Evolutionary conservation across 306 rosid genomes (phyloP), one percentile per base, ranked within the genome.

Genomic region (Astragalus glycyphyllos): DNA sequence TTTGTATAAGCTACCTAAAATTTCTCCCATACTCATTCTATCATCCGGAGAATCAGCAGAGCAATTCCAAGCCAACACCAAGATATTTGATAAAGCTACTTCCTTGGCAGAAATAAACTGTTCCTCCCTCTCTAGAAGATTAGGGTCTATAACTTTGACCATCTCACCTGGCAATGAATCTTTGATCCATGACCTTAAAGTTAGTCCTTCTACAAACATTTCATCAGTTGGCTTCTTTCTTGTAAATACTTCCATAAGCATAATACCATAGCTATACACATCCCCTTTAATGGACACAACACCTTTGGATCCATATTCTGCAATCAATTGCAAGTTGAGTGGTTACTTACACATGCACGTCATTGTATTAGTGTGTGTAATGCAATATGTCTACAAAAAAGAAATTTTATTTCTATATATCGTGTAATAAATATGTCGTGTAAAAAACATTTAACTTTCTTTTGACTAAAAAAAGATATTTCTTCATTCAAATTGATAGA

Each of bases 191-290:
- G 56, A 56, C 75, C 64, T 76, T 56, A 76, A 38, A 64, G 38
- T 48, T 10, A 58, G n/a, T 14, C 38, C 80, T 14, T 58, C 47
- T 6, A 3, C 59, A 66, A 85, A 73, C 72, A 73, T 77, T 23
- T 79, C 75, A 66, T 82, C 75, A 1, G 69, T 66, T 8, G 86
- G 86, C 67, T 65, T 82, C 66, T 79, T 82, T 32, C 66, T 77
- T 50, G 85, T 82, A 34, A 80, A 71, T 23, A 71, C 73, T 79
- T 85, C 86, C 86, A 77, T 77, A 2, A 82, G 5, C 49, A 85
- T 4, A 55, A 82, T 31, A 2, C 86, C 86, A 47, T 65, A 85
- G 57, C 89, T 79, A 8, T 82, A 82, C 0, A 69, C 83, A 70
- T 85, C 86, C 44, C 82, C 74, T 59, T 65, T 73, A 15, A 59